phyloP scores from a whole-genome alignment of 2,329 filamentous ascomycete genomes.

The Aspergillus thermomutatus region DNA sequence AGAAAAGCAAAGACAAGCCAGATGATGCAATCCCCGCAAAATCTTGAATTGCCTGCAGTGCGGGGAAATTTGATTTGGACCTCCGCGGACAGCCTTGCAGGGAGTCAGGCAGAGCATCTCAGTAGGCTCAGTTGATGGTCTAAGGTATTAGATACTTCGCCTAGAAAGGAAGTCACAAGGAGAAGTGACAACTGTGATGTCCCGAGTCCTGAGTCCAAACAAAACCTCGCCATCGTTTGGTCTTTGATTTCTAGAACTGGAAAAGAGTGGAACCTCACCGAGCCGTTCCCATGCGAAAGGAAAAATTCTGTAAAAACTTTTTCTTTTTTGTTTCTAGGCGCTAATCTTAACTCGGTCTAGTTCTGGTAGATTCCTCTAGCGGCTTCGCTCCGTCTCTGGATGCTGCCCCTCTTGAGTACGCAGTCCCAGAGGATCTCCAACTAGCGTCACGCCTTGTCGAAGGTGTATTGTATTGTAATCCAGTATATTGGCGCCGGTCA shows the following conservation, averaged over 20 bases:
- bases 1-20: constrained; percentile 2
- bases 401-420: constrained; percentile 10
- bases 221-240: background rate
- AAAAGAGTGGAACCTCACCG: constrained; percentile 6
- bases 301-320: constrained; percentile 9
- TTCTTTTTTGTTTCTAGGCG: background rate
- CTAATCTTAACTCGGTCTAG: constrained; percentile 5
- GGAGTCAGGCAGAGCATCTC: too few species aligned
- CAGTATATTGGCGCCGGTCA: constrained; percentile 14
- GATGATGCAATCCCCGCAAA: constrained; percentile 25
- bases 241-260: background rate
- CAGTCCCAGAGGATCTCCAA: constrained; percentile 23
- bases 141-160: background rate
- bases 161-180: background rate
- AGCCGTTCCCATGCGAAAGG: background rate
- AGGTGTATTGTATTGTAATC: constrained; percentile 17
- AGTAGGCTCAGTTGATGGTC: background rate
- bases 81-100: background rate
- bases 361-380: constrained; percentile 10
- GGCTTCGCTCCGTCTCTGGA: constrained; percentile 1
- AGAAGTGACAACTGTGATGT: background rate
- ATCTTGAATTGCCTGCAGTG: constrained; percentile 22
- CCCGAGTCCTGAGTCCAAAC: background rate
- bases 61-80: constrained; percentile 19
- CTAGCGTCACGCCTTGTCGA: constrained; percentile 14